phyloP scores from a whole-genome alignment of 805 yeast species.

The Lipomyces chichibuensis region DNA sequence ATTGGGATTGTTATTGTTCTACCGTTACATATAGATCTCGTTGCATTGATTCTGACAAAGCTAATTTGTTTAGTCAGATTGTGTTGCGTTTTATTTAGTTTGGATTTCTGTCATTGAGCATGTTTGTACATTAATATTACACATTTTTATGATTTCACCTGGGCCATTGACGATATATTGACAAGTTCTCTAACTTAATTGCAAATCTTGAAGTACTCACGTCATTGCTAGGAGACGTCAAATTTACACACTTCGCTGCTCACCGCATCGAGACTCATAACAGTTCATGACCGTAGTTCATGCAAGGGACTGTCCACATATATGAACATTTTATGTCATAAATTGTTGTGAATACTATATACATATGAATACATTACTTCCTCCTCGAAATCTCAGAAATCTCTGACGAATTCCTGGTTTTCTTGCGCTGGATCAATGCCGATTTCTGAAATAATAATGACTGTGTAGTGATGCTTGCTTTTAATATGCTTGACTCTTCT shows the following conservation, averaged over 20 bases:
- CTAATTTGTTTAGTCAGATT: background rate
- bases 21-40: background rate
- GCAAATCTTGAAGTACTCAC: no score
- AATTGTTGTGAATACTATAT: background rate
- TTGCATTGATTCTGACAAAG: background rate
- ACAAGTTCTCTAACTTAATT: no score
- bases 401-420: background rate
- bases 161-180: no score
- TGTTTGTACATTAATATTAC: background rate
- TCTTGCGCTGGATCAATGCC: slow-evolving; percentile 13
- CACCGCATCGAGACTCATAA: no score
- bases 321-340: no score
- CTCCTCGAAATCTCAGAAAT: background rate
- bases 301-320: no score
- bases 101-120: background rate
- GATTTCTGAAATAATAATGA: slow-evolving; percentile 36
- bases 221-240: no score
- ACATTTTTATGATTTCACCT: background rate
- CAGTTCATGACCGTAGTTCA: no score
- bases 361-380: background rate
- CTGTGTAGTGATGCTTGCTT: slow-evolving; percentile 38
- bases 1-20: background rate
- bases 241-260: no score
- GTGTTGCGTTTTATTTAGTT: background rate
- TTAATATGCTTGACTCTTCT: slow-evolving; percentile 32